These are phyloP conservation scores for Metschnikowia anglica DNA, from an alignment of 805 yeast species.

Conservation along the genomic window DNA sequence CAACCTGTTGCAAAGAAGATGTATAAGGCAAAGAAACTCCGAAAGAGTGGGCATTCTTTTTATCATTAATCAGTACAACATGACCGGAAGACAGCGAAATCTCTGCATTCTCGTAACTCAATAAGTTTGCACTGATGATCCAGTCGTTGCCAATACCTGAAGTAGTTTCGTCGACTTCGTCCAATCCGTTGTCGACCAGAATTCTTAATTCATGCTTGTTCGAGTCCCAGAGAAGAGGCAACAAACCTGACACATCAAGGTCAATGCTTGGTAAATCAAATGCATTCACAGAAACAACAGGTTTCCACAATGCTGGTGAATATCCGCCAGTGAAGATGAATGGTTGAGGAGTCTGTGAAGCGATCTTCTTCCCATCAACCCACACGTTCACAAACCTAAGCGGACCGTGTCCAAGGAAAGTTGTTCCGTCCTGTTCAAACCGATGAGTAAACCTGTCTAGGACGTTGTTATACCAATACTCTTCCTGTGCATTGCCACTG, in stretches of 20 bases:
- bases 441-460: conserved; percentile 46
- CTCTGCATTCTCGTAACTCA: conserved; percentile 50
- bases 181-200: conserved; percentile 19
- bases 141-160: conserved; percentile 51
- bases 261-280: conserved; percentile 72
- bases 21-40: conserved; percentile 40
- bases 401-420: conserved; percentile 65
- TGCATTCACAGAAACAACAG: conserved; percentile 71
- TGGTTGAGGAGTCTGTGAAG: conserved; percentile 66
- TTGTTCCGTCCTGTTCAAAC: conserved; percentile 32
- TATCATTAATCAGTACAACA: conserved; percentile 24
- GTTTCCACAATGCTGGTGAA: conserved; percentile 78
- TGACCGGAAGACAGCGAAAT: conserved; percentile 43
- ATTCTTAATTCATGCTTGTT: conserved; percentile 29
- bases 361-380: conserved; percentile 57
- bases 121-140: conserved; percentile 57
- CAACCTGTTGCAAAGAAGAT: conserved; percentile 38
- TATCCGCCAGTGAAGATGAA: conserved; percentile 79
- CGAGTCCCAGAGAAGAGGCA: conserved; percentile 64
- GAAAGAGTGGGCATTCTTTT: conserved; percentile 25
- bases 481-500: conserved; percentile 78
- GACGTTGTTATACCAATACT: conserved; percentile 75
- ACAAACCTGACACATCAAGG: conserved; percentile 65
- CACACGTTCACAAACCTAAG: conserved; percentile 63
- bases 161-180: conserved; percentile 15